Evolutionary conservation across 805 yeast species (phyloP).

Genomic region (Wickerhamiella kazuoi): DNA sequence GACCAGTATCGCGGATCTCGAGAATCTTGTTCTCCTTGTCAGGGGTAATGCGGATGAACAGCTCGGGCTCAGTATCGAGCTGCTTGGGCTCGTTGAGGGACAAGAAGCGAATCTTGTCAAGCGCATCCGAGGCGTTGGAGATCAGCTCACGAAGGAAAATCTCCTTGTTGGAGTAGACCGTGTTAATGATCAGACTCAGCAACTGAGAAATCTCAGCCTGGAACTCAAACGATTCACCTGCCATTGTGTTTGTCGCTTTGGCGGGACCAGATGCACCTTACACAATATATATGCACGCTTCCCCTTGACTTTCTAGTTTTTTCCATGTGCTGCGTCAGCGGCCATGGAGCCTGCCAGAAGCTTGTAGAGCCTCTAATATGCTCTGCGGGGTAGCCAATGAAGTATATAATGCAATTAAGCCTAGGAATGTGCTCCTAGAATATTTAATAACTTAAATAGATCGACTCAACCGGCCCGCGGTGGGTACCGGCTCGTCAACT

Average conservation of each 20-base stretch:
- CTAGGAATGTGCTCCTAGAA: no score
- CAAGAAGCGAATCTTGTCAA: constrained; percentile 96
- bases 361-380: not conserved
- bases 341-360: not conserved
- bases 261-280: not conserved
- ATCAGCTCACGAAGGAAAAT: constrained; percentile 97
- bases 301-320: not conserved
- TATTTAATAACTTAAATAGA: no score
- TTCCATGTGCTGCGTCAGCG: not conserved
- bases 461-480: no score
- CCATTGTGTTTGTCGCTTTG: constrained; percentile 10
- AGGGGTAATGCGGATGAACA: constrained; percentile 95
- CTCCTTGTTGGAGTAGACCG: constrained; percentile 98
- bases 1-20: constrained; percentile 98
- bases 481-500: no score
- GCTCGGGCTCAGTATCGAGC: constrained; percentile 88
- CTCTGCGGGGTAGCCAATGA: no score
- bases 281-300: not conserved
- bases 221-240: constrained; percentile 42
- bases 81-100: constrained; percentile 81
- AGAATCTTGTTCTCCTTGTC: constrained; percentile 82
- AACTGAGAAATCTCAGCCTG: constrained; percentile 99
- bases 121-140: constrained; percentile 97
- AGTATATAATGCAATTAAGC: no score
- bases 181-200: constrained; percentile 99